Evolutionary conservation across 2,329 filamentous ascomycete genomes (phyloP).

Genomic region (Ustilaginoidea virens): DNA sequence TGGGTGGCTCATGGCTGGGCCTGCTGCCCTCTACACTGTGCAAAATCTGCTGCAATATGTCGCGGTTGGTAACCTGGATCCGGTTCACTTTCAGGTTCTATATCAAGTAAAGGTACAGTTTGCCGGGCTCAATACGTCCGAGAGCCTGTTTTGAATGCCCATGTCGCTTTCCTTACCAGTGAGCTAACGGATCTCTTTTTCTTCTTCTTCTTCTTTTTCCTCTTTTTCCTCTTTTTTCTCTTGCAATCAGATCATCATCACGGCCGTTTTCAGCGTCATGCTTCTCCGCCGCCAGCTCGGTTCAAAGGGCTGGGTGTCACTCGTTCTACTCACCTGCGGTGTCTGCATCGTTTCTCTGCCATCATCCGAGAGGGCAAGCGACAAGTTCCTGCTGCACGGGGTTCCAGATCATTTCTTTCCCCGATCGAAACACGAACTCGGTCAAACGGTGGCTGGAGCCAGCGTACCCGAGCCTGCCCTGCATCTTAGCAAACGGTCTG

Average conservation of each 20-base stretch:
- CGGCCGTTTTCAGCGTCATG: conserved; percentile 70
- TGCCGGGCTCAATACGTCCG: too few relatives aligned
- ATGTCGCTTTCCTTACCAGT: too few relatives aligned
- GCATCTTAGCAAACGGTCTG: conserved; percentile 48
- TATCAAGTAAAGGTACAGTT: conserved; percentile 69
- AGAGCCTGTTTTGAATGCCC: too few relatives aligned
- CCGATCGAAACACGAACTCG: conserved; percentile 62
- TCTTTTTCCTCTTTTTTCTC: too few relatives aligned
- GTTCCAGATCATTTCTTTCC: conserved; percentile 57
- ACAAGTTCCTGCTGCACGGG: conserved; percentile 46
- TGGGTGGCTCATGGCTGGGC: conserved; percentile 88
- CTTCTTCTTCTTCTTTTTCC: too few relatives aligned
- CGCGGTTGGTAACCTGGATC: conserved; percentile 78
- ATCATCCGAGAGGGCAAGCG: conserved; percentile 35
- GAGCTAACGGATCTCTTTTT: too few relatives aligned
- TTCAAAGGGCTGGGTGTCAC: conserved; percentile 60
- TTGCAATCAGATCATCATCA: conserved; percentile 75
- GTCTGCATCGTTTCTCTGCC: conserved; percentile 78
- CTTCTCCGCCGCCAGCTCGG: conserved; percentile 60
- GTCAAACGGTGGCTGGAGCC: conserved; percentile 28
- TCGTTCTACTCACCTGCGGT: conserved; percentile 66
- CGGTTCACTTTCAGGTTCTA: conserved; percentile 83
- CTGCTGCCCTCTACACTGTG: conserved; percentile 74
- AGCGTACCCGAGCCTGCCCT: conserved; percentile 7
- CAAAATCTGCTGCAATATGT: conserved; percentile 93